Percentiles rank a stretch among this genome's conserved stretches.
Evolutionary conservation across 2,329 filamentous ascomycete species (phyloP).

Genomic region (Sclerotinia minor): DNA sequence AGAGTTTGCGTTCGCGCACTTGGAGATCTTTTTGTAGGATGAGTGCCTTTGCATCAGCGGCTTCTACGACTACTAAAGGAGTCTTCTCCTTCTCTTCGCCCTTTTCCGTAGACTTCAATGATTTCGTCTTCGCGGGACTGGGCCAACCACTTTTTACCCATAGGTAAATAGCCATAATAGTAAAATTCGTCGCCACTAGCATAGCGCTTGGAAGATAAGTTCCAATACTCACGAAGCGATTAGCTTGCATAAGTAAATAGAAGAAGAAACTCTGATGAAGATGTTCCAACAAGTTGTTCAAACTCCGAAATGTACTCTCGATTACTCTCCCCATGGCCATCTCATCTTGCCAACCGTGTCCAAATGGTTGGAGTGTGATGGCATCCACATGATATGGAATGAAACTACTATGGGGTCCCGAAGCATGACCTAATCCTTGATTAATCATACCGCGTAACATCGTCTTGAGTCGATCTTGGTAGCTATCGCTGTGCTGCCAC

Average conservation of each 20-base stretch:
- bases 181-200: conserved; percentile 91
- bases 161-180: conserved; percentile 89
- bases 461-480: conserved; percentile 78
- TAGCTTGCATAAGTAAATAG: conserved; percentile 87
- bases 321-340: conserved; percentile 90
- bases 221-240: conserved; percentile 95
- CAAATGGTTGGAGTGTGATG: conserved; percentile 86
- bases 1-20: conserved; percentile 55
- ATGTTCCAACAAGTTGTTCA: conserved; percentile 96
- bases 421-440: conserved; percentile 84
- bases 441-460: conserved; percentile 92
- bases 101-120: conserved; percentile 24
- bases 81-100: conserved; percentile 41
- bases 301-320: conserved; percentile 85
- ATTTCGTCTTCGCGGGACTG: conserved; percentile 8
- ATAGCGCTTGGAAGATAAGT: conserved; percentile 98
- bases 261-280: conserved; percentile 99
- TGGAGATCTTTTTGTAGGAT: conserved; percentile 31
- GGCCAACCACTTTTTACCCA: conserved; percentile 81
- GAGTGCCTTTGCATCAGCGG: conserved; percentile 33
- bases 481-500: conserved; percentile 73
- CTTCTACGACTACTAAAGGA: conserved; percentile 33
- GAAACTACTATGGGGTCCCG: conserved; percentile 90
- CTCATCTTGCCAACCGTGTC: conserved; percentile 94
- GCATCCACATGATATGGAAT: conserved; percentile 98